These are phyloP conservation scores for Ulota crispa DNA, from an alignment of 225 moss, liverwort and hornwort species.

Conservation along the genomic window DNA sequence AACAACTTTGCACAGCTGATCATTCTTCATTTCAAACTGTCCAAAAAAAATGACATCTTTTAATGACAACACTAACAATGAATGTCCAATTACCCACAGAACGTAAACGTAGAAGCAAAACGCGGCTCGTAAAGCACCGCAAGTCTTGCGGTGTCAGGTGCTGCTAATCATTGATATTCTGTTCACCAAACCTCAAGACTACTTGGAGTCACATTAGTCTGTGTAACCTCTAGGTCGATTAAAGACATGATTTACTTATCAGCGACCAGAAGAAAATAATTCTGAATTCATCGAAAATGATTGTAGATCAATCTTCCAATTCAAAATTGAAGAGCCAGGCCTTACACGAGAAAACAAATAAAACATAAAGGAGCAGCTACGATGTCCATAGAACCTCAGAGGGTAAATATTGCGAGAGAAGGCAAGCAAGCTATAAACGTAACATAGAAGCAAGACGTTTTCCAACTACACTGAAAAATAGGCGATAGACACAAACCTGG, in stretches of 20 bases:
- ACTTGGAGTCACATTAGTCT: background rate
- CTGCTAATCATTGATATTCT: background rate
- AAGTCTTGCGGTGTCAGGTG: no score
- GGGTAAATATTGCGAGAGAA: background rate
- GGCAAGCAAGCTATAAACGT: background rate
- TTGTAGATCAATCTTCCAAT: background rate
- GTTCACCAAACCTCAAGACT: background rate
- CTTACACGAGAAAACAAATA: background rate
- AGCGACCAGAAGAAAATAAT: background rate
- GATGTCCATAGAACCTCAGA: no score
- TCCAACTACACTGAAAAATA: background rate
- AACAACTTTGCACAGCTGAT: constrained; percentile 61
- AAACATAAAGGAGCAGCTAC: background rate
- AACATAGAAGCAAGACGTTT: background rate
- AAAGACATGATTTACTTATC: background rate
- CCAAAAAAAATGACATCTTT: background rate
- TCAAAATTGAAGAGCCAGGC: background rate
- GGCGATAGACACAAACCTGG: constrained; percentile 34
- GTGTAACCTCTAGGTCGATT: background rate
- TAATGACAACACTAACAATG: constrained; percentile 1
- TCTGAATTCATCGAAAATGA: background rate
- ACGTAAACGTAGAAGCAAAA: background rate
- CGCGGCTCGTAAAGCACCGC: no score
- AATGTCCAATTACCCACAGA: background rate
- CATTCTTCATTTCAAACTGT: constrained; percentile 74